Conservation (phyloP, 2,329 filamentous ascomycete genomes). For the Lasiodiplodia sp. region DNA sequence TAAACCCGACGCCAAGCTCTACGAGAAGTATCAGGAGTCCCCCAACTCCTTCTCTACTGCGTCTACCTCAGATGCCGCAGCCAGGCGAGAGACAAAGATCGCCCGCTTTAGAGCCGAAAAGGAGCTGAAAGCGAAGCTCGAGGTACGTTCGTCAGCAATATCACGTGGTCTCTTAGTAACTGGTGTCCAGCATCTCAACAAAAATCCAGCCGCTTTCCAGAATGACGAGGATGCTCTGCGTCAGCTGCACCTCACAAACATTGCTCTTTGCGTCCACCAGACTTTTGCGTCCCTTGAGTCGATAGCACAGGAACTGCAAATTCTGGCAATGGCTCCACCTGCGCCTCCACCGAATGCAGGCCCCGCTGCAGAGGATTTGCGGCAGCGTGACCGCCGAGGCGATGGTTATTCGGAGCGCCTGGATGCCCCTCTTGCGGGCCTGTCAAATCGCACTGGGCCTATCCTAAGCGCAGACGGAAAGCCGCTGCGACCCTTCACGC, state of each 20-base stretch:
- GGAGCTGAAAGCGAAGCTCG: slow-evolving; percentile 81
- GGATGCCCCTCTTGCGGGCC: slow-evolving; percentile 66
- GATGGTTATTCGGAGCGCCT: slow-evolving; percentile 75
- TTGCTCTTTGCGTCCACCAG: slow-evolving; percentile 76
- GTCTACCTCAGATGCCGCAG: slow-evolving; percentile 69
- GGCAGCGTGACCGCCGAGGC: slow-evolving; percentile 52
- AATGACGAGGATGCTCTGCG: slow-evolving; percentile 87
- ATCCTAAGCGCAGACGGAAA: slow-evolving; percentile 80
- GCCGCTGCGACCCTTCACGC: slow-evolving; percentile 88
- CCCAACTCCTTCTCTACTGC: slow-evolving; percentile 77
- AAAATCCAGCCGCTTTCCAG: slow-evolving; percentile 66
- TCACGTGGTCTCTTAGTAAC: slow-evolving; percentile 30
- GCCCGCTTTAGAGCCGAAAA: slow-evolving; percentile 85
- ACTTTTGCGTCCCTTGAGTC: slow-evolving; percentile 88
- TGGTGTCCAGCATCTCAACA: slow-evolving; percentile 61
- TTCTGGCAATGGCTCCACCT: slow-evolving; percentile 77
- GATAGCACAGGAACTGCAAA: slow-evolving; percentile 81
- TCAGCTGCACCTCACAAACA: slow-evolving; percentile 76
- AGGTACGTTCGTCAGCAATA: slow-evolving; percentile 54
- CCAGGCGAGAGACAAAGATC: slow-evolving; percentile 83
- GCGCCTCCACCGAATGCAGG: slow-evolving; percentile 50
- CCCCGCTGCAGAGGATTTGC: slow-evolving; percentile 50
- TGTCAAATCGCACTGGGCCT: slow-evolving; percentile 61
- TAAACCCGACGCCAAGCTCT: slow-evolving; percentile 69
- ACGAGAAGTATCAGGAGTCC: slow-evolving; percentile 76